Percentiles rank a stretch among this genome's conserved stretches.
phyloP scores from a whole-genome alignment of 176 grass and related monocot species.

The Oryza glaberrima region DNA sequence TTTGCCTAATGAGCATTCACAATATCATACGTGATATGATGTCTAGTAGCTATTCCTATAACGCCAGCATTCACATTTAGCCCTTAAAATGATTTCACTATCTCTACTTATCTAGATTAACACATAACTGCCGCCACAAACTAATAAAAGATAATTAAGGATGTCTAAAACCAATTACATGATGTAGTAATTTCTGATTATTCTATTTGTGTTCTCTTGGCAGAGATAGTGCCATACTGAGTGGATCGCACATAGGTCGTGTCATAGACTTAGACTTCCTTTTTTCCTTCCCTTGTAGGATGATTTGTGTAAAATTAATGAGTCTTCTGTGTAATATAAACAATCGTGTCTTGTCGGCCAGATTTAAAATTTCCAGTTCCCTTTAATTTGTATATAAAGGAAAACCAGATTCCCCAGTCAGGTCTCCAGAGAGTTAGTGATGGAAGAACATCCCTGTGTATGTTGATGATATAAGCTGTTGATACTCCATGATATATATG shows the following conservation, averaged over 20 bases:
- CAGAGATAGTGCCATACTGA: slow-evolving; percentile 27
- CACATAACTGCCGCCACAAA: neutral
- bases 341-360: slow-evolving; percentile 2
- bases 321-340: slow-evolving; percentile 10
- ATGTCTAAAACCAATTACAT: neutral
- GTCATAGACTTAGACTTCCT: neutral
- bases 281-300: neutral
- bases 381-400: neutral
- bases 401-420: slow-evolving; percentile 1
- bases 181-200: neutral
- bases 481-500: neutral
- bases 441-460: slow-evolving; percentile 8
- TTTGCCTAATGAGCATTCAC: neutral
- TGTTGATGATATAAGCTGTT: neutral
- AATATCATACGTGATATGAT: neutral
- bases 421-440: slow-evolving; percentile 16
- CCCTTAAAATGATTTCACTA: neutral
- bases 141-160: neutral
- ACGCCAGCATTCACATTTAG: neutral
- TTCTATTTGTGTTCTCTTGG: neutral
- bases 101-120: neutral
- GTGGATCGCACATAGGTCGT: slow-evolving; percentile 42
- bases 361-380: slow-evolving; percentile 13
- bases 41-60: neutral
- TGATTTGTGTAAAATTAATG: neutral